phyloP scores from a whole-genome alignment of 495 filamentous ascomycete genomes.

The Poronia punctata region DNA sequence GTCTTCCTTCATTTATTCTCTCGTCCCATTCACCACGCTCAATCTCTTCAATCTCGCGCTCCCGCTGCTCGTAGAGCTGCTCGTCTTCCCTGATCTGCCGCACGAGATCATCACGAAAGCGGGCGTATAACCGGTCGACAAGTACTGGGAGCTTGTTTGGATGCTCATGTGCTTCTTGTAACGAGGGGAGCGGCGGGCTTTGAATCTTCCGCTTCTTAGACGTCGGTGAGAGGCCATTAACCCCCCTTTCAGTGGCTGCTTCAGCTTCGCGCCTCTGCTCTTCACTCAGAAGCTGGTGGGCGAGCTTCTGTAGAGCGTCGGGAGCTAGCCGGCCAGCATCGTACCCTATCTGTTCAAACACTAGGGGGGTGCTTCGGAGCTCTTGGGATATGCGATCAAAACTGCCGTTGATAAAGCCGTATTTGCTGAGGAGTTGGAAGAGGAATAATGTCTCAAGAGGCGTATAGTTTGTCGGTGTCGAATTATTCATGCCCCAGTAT shows the following conservation, averaged over 20 bases:
- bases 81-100: constrained; percentile 70
- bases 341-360: constrained; percentile 61
- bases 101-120: constrained; percentile 62
- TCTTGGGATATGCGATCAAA: constrained; percentile 69
- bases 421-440: constrained; percentile 67
- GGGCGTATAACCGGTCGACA: constrained; percentile 63
- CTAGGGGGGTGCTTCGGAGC: constrained; percentile 60
- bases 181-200: constrained; percentile 54
- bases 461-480: constrained; percentile 57
- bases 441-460: constrained; percentile 84
- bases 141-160: constrained; percentile 58
- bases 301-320: constrained; percentile 71
- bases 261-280: constrained; percentile 46
- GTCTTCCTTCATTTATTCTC: constrained; percentile 13
- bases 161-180: constrained; percentile 59
- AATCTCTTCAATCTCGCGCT: constrained; percentile 61
- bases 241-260: constrained; percentile 28
- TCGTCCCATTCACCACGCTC: constrained; percentile 42
- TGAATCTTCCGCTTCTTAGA: constrained; percentile 69
- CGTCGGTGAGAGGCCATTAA: constrained; percentile 34
- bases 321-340: constrained; percentile 67
- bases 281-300: constrained; percentile 67
- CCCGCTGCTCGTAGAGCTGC: constrained; percentile 53
- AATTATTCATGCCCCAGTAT: constrained; percentile 48
- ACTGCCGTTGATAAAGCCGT: constrained; percentile 55